Evolutionary conservation across 2,329 filamentous ascomycete genomes (phyloP).

Genomic region (Aureobasidium sp.): DNA sequence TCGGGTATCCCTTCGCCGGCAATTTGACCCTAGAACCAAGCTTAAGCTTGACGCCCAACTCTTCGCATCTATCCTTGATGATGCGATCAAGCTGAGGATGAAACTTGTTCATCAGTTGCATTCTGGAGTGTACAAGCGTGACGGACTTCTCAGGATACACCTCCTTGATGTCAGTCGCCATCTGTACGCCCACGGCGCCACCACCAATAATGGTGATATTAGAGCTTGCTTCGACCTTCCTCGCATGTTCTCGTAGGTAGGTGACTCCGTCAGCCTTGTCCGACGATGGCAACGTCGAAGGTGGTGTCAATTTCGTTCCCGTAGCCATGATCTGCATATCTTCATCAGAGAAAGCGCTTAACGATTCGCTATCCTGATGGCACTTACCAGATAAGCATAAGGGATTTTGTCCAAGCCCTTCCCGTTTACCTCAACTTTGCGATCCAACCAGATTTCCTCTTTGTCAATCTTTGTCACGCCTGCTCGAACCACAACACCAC

Average conservation of each 20-base stretch:
- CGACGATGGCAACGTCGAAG: slow-evolving; percentile 9
- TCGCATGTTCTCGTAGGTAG: slow-evolving; percentile 8
- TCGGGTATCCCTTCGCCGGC: slow-evolving; percentile 21
- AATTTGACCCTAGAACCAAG: slow-evolving; percentile 32
- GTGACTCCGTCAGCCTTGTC: slow-evolving; percentile 14
- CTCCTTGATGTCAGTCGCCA: slow-evolving; percentile 53
- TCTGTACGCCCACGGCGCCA: slow-evolving; percentile 55
- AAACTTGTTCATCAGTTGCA: slow-evolving; percentile 47
- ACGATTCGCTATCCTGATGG: neutral
- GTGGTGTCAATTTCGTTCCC: slow-evolving; percentile 12
- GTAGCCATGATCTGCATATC: slow-evolving; percentile 11
- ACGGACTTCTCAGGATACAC: slow-evolving; percentile 51
- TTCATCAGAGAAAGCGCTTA: neutral
- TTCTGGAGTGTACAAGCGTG: slow-evolving; percentile 51
- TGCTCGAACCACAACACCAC: slow-evolving; percentile 7
- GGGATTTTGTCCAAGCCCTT: slow-evolving; percentile 1
- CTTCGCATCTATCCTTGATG: slow-evolving; percentile 36
- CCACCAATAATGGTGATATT: slow-evolving; percentile 37
- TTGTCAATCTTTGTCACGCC: slow-evolving; percentile 1
- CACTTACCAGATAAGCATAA: slow-evolving; percentile 12
- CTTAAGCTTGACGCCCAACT: slow-evolving; percentile 45
- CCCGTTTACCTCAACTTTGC: neutral
- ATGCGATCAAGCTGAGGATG: slow-evolving; percentile 34
- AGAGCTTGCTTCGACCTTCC: neutral
- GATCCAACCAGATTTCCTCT: slow-evolving; percentile 1